Conservation (phyloP, 768 basidiomycete species). For the Amanita brunnescens region DNA sequence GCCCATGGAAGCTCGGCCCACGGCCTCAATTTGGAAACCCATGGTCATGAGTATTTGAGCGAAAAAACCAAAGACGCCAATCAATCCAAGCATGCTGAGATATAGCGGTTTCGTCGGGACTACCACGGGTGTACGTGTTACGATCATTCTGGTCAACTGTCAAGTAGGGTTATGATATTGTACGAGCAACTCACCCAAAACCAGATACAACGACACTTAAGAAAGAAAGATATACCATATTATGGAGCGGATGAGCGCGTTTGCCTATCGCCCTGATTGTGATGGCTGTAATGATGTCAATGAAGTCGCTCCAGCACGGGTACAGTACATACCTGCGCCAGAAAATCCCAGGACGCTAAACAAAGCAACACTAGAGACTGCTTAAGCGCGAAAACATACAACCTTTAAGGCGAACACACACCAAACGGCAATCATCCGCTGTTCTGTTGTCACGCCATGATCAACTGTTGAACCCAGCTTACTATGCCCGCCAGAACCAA, state of each 20-base stretch:
- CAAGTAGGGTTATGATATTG: not conserved
- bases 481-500: slow-evolving; percentile 30
- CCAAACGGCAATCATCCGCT: slow-evolving; percentile 55
- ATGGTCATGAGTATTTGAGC: slow-evolving; percentile 35
- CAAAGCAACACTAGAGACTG: slow-evolving; percentile 40
- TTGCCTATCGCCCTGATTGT: slow-evolving; percentile 59
- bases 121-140: slow-evolving; percentile 30
- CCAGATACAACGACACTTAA: slow-evolving; percentile 39
- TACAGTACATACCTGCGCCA: slow-evolving; percentile 45
- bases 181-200: slow-evolving; percentile 20
- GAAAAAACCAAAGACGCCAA: slow-evolving; percentile 43
- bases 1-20: slow-evolving; percentile 49
- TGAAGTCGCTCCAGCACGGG: not conserved
- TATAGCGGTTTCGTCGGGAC: slow-evolving; percentile 36
- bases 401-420: slow-evolving; percentile 17
- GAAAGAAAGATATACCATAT: slow-evolving; percentile 56
- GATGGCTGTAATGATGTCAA: slow-evolving; percentile 11
- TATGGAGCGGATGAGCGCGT: slow-evolving; percentile 68
- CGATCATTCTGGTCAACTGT: slow-evolving; percentile 31
- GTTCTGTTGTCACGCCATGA: slow-evolving; percentile 8
- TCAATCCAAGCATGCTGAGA: slow-evolving; percentile 38
- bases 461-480: not conserved
- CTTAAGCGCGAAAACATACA: not conserved
- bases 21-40: slow-evolving; percentile 55
- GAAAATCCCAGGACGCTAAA: slow-evolving; percentile 56